Evolutionary conservation across 768 basidiomycete species (phyloP), one percentile per base, ranked within the genome.

Genomic region (Mycena pura): DNA sequence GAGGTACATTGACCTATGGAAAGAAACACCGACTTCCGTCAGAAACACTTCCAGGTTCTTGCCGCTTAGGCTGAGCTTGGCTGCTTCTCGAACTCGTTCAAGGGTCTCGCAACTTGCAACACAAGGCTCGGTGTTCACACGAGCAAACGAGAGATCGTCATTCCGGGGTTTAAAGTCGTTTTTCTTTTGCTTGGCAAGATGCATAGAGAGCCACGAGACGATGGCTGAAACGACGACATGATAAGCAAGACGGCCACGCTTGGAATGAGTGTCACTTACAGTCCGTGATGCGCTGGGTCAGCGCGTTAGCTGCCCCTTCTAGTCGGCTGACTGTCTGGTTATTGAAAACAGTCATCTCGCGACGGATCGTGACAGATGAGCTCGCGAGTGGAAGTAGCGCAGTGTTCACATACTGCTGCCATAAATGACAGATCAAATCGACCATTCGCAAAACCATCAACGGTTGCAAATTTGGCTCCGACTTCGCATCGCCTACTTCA

Each of bases 151-250:
- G 22, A 95, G 75, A 67, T 99, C 96, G 70, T 99, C 97, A 67
- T 98, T 95, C 34, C 91, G 86, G 11, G 97, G 97, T 74, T 96
- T 97, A 79, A 97, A 99, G 72, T 99, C 97, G 48, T 87, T 91
- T 69, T 90, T 91, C 80, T 98, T 98, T 73, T 99, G 97, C 73
- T 95, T 96, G 8, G 86, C 83, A 34, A 99, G 85, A 63, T 92
- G 89, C 3, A 81, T 63, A 2, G 86, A 81, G 7, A 98, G 77
- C 89, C 92, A 96, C 19, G 84, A 74, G 45, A 95, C 73, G 60
- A 94, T 84, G 0, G 82, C 93, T 95, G 62, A 0, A 62, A 49
- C 41, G 24, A 32, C 22, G 28, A 15, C 14, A 22, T 9, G 22
- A 15, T 41, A 28, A 58, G 45, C 32, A 27, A 49, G 46, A 17